Conservation (phyloP, 352 stramenopile species). For the Phytopythium kandeliae region DNA sequence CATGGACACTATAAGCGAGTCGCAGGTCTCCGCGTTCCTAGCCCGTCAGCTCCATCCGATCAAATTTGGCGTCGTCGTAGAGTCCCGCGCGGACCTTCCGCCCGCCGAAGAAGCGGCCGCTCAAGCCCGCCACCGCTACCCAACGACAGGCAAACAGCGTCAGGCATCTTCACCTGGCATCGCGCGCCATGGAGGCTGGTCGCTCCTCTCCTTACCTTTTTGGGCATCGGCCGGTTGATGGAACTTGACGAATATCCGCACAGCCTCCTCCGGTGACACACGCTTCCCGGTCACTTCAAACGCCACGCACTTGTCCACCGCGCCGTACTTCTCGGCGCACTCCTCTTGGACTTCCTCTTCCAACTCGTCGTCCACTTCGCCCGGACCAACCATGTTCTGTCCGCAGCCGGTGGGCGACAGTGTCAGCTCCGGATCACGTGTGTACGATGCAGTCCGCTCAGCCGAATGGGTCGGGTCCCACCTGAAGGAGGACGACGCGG, state of each 20-base stretch:
- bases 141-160: background rate
- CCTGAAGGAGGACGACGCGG: conserved; percentile 28
- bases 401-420: no score
- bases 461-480: no score
- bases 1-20: no score
- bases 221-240: conserved; percentile 51
- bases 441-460: no score
- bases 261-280: conserved; percentile 56
- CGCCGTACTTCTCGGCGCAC: conserved; percentile 77
- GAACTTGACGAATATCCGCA: conserved; percentile 90
- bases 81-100: conserved; percentile 75
- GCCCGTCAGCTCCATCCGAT: conserved; percentile 44
- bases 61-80: conserved; percentile 82
- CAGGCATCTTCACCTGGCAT: background rate
- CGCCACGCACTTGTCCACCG: conserved; percentile 71
- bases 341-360: conserved; percentile 87
- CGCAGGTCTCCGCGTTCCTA: conserved; percentile 13
- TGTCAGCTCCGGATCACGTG: no score
- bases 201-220: conserved; percentile 41
- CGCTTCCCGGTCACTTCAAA: conserved; percentile 44
- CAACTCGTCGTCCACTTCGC: conserved; percentile 86
- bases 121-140: conserved; percentile 71
- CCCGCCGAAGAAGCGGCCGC: conserved; percentile 87
- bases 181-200: background rate
- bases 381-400: conserved; percentile 89